These are phyloP conservation scores for Vaccinium vitisidaea DNA, from an alignment of 148 eudicot genomes.

Conservation along the genomic window DNA sequence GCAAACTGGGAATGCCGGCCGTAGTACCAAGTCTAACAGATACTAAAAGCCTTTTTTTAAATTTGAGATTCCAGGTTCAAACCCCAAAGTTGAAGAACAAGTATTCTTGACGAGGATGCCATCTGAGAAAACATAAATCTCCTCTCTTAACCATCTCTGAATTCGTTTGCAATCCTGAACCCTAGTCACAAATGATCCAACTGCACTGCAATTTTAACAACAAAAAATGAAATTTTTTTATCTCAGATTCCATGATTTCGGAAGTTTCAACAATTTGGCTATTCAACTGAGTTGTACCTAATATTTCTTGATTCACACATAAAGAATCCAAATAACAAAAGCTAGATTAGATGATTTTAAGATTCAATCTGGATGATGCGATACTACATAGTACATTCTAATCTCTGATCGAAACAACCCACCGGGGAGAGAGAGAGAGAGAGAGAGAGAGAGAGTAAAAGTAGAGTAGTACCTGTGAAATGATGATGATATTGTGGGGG, in stretches of 20 bases:
- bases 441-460: too few species aligned
- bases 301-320: neutral
- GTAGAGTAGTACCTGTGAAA: too few species aligned
- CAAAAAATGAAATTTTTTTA: neutral
- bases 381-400: neutral
- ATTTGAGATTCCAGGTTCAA: neutral
- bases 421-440: neutral
- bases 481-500: too few species aligned
- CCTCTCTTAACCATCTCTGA: neutral
- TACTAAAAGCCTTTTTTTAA: too few species aligned
- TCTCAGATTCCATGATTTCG: neutral
- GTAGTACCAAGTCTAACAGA: too few species aligned
- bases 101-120: neutral
- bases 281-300: neutral
- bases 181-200: neutral
- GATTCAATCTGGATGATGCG: neutral
- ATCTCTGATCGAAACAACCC: neutral
- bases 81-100: neutral
- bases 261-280: neutral
- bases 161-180: neutral
- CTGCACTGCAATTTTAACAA: neutral
- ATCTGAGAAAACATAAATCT: conserved; percentile 6
- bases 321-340: neutral
- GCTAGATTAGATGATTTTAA: neutral
- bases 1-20: neutral